A percentile compares a stretch with the other conserved stretches of the same genome.
Conservation (phyloP, 805 yeast species). For the Jamesozyma jinghongensis region DNA sequence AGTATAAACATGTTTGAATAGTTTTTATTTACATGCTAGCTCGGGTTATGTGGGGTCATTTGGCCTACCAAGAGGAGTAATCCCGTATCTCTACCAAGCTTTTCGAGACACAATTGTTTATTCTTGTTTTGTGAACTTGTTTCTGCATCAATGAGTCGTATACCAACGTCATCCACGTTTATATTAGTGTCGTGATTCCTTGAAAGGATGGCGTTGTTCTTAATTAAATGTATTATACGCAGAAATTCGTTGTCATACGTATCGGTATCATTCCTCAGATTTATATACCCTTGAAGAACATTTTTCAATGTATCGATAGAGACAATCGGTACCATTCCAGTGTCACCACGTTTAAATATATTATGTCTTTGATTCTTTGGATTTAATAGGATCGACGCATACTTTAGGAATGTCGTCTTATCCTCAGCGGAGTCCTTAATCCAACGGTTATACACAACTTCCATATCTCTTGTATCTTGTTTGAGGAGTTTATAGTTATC, state of each 20-base stretch:
- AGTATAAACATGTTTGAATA: background rate
- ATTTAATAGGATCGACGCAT: slow-evolving; percentile 19
- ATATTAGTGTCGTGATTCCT: background rate
- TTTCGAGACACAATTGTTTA: slow-evolving; percentile 2
- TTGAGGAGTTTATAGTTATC: slow-evolving; percentile 18
- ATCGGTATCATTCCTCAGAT: slow-evolving; percentile 5
- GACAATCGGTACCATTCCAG: slow-evolving; percentile 2
- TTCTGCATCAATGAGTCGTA: slow-evolving; percentile 1
- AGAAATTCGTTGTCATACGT: slow-evolving; percentile 17
- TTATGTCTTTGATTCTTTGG: slow-evolving; percentile 11
- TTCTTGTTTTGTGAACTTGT: slow-evolving; percentile 7
- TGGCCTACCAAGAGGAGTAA: slow-evolving; percentile 4
- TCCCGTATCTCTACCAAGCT: slow-evolving; percentile 7
- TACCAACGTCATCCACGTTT: background rate
- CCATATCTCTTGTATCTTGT: slow-evolving; percentile 6
- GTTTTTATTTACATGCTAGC: background rate
- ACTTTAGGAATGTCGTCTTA: slow-evolving; percentile 14
- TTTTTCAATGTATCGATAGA: slow-evolving; percentile 19
- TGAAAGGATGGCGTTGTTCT: slow-evolving; percentile 16
- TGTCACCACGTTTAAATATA: slow-evolving; percentile 5
- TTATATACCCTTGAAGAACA: slow-evolving; percentile 16
- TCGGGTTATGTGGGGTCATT: background rate
- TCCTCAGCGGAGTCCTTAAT: slow-evolving; percentile 17
- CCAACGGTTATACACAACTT: slow-evolving; percentile 15
- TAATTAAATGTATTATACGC: slow-evolving; percentile 21